These are phyloP conservation scores for Calycina herbarum DNA, from an alignment of 2,329 filamentous ascomycete species.

Conservation along the genomic window DNA sequence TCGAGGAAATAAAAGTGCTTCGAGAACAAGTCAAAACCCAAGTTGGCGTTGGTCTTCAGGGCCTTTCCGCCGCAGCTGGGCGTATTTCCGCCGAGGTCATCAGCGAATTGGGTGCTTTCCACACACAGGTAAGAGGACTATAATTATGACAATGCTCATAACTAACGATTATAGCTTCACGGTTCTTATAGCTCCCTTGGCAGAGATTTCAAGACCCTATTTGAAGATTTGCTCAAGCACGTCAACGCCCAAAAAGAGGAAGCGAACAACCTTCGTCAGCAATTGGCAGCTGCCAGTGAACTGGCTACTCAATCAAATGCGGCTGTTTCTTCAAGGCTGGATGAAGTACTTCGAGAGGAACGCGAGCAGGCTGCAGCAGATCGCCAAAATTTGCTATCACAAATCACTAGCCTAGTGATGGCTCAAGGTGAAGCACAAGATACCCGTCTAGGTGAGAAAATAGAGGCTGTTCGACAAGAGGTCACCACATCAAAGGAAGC, in stretches of 20 bases:
- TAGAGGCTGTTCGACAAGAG: slow-evolving; percentile 62
- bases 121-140: slow-evolving; percentile 56
- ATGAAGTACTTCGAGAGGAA: slow-evolving; percentile 74
- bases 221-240: slow-evolving; percentile 76
- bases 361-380: slow-evolving; percentile 71
- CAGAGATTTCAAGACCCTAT: slow-evolving; percentile 80
- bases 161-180: slow-evolving; percentile 60
- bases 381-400: slow-evolving; percentile 68
- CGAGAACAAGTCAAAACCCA: slow-evolving; percentile 84
- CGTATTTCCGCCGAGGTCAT: slow-evolving; percentile 88
- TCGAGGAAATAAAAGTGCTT: slow-evolving; percentile 89
- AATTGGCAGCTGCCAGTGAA: slow-evolving; percentile 70
- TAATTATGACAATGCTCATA: background rate
- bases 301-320: slow-evolving; percentile 68
- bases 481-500: slow-evolving; percentile 63
- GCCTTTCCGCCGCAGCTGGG: slow-evolving; percentile 80
- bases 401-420: slow-evolving; percentile 77
- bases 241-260: slow-evolving; percentile 76
- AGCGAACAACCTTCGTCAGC: slow-evolving; percentile 68
- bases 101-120: slow-evolving; percentile 80
- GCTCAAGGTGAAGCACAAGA: slow-evolving; percentile 74
- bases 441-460: slow-evolving; percentile 63
- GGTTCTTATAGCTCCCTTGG: slow-evolving; percentile 81
- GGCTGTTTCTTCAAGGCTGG: slow-evolving; percentile 64
- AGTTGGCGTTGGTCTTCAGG: slow-evolving; percentile 80